Base-by-base conservation (phyloP, 305 asterid species). In the Plantago coronopus region DNA sequence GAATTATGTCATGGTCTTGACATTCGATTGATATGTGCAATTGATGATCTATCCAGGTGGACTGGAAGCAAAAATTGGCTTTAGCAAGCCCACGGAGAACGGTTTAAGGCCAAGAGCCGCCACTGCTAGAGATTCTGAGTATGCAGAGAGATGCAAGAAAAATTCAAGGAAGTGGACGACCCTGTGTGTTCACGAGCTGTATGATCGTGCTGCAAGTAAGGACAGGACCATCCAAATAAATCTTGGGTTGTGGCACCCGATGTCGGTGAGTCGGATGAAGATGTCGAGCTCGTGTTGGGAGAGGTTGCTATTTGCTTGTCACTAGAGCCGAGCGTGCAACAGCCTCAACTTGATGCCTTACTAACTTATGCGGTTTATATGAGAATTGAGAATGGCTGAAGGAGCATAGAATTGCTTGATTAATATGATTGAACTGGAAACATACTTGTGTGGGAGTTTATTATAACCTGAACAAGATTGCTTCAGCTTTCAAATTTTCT, bases 201-300 rank as follows among this genome's bases (percentile, higher is more conserved):
- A 86, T 82, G 54, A 63, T 50, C 77, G 78, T 42, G 91, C 98
- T 3, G 65, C 83, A 0, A 81, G 88, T 58, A 75, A 82, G 64
- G 98, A 91, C 61, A 91, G 86, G 76, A 83, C 93, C 6, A 66
- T 91, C 54, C 76, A 67, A 31, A 70, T 91, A 11, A 88, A 84
- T 68, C 95, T 91, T 0, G 95, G 86, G 7, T 70, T 91, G 91
- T 84, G 94, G 88, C 98, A 91, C 73, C 96, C 88, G 83, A 71
- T 91, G 67, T 80, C 12, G 98, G 98, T 0, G 98, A 91, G 73
- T 69, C 87, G 0, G 83, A 86, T 1, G 96, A 91, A 65, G 72
- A 79, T 57, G 98, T 91, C 37, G 95, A 91, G 46, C 72, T 78
- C 45, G 95, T 91, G 56, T 91, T 86, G 16, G 86, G 95, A 13